A percentile compares a stretch with the other conserved stretches of the same genome.
Evolutionary conservation across 139 green algal genomes (phyloP).

Genomic region (Chlamydomonas sphaeroides): DNA sequence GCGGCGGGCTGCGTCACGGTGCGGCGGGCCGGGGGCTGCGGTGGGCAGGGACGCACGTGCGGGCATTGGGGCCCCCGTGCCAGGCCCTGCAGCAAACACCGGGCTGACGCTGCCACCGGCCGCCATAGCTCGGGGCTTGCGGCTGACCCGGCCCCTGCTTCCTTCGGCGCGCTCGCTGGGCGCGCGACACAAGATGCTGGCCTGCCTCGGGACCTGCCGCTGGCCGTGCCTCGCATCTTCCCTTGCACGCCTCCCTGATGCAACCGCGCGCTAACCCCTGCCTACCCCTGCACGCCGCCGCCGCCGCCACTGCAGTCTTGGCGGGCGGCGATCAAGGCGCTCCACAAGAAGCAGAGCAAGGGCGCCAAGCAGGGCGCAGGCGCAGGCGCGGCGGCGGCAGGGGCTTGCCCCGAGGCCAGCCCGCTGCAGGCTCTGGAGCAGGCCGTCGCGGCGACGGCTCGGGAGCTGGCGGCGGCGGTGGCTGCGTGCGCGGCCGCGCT

Average conservation of each 20-base stretch:
- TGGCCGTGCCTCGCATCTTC: neutral
- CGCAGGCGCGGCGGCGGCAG: neutral
- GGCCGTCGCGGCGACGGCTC: neutral
- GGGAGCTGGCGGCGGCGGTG: neutral
- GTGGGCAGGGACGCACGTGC: neutral
- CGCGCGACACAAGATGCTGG: neutral
- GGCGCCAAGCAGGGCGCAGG: no score
- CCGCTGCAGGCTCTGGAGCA: neutral
- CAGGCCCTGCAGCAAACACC: no score
- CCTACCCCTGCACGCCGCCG: neutral
- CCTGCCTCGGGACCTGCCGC: neutral
- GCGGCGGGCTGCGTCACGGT: constrained; percentile 13
- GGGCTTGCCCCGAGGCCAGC: neutral
- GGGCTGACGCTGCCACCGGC: no score
- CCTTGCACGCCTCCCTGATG: neutral
- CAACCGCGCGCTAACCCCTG: no score
- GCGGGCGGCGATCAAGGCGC: neutral
- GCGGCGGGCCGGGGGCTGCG: neutral
- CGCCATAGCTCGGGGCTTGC: no score
- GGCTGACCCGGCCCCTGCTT: no score
- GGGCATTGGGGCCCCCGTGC: no score
- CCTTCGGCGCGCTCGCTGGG: no score
- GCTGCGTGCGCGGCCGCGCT: neutral
- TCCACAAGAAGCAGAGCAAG: constrained; percentile 1
- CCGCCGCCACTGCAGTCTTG: neutral